Evolutionary conservation across 495 filamentous ascomycete species (phyloP), one percentile per base, ranked within the genome.

Genomic region (Penicillium dipodomyicola): DNA sequence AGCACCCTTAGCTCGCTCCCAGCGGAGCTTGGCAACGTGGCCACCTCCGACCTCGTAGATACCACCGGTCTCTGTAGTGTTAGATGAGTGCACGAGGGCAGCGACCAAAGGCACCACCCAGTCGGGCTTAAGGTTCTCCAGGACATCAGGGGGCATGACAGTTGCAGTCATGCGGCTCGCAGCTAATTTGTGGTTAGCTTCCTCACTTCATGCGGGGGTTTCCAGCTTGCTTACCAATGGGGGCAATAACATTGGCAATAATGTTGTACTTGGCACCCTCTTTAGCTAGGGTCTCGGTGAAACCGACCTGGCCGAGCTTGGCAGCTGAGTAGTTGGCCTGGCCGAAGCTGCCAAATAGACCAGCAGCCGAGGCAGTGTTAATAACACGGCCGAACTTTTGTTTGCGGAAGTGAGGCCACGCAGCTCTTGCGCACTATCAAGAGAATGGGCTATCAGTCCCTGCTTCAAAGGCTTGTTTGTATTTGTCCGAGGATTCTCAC

Each of bases 241-340:
- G 94, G 32, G 94, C 92, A 77, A 98, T 97, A 65, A 89, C 90
- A 72, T 98, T 98, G 78, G 83, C 84, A 66, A 96, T 76, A 63
- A 98, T 97, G 83, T 98, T 97, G 80, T 98, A 98, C 75, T 98
- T 98, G 63, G 85, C 81, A 59, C 94, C 94, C 78, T 98, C 94
- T 79, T 96, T 97, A 50, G 95, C 94, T 56, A 98, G 84, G 4
- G 94, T 96, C 82, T 98, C 94, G 19, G 94, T 97, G 80, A 98
- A 98, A 58, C 92, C 94, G 54, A 98, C 92, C 84, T 94, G 88
- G 57, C 89, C 88, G 49, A 97, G 81, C 80, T 98, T 98, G 62
- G 94, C 94, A 54, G 94, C 92, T 14, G 95, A 96, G 76, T 98
- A 98, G 77, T 98, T 98, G 75, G 86, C 80, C 79, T 98, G 94